These are phyloP conservation scores for Aspergillus incahuasiensis DNA, from an alignment of 495 filamentous ascomycete genomes.

Conservation along the genomic window DNA sequence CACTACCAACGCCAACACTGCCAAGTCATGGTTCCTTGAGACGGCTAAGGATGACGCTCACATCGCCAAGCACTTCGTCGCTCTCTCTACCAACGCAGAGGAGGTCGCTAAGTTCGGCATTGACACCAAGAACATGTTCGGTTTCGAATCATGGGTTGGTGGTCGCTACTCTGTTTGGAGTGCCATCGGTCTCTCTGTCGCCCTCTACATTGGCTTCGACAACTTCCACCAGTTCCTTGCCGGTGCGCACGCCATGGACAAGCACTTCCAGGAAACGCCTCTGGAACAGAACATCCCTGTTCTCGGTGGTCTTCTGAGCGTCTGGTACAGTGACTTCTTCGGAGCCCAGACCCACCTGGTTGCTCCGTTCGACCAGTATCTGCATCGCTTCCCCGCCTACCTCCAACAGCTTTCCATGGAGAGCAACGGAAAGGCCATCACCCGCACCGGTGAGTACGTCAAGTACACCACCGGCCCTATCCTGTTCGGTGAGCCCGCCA, in stretches of 20 bases:
- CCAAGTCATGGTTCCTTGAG: constrained; percentile 95
- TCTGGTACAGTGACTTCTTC: constrained; percentile 99
- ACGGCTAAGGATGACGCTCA: constrained; percentile 64
- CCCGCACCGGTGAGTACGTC: constrained; percentile 81
- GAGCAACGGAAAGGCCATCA: constrained; percentile 98
- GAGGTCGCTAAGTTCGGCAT: constrained; percentile 99
- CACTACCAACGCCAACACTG: constrained; percentile 90
- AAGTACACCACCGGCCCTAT: constrained; percentile 96
- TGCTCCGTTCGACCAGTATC: constrained; percentile 97
- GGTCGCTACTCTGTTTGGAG: constrained; percentile 98
- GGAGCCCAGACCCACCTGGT: constrained; percentile 96
- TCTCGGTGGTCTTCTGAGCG: constrained; percentile 85
- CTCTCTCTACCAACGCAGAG: constrained; percentile 89
- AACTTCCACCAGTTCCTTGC: constrained; percentile 96
- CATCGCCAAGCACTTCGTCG: constrained; percentile 98
- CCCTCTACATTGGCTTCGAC: constrained; percentile 91
- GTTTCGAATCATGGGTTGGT: constrained; percentile 96
- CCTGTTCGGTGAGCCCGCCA: constrained; percentile 95
- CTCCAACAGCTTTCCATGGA: constrained; percentile 99
- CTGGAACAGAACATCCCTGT: constrained; percentile 93
- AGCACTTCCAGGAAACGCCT: constrained; percentile 89
- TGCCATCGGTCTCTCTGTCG: constrained; percentile 92
- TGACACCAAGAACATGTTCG: constrained; percentile 97
- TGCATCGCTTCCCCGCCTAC: constrained; percentile 98
- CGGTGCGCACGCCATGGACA: constrained; percentile 96